These are phyloP conservation scores for Ceratobasidium theobromae DNA, from an alignment of 1,284 basidiomycete genomes.

Conservation along the genomic window DNA sequence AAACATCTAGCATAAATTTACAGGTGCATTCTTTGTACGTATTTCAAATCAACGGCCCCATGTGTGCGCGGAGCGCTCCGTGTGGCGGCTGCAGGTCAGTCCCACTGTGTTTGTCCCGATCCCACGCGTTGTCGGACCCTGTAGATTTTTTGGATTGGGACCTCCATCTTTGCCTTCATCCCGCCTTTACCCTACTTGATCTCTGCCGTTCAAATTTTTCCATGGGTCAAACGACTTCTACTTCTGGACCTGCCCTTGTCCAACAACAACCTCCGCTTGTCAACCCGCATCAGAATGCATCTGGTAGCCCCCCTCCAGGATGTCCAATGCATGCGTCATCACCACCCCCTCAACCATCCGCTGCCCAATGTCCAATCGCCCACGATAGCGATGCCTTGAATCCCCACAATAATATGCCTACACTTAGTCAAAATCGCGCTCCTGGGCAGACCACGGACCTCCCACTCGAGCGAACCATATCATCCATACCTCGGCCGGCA, in stretches of 20 bases:
- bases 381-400: slow-evolving; percentile 56
- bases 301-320: slow-evolving; percentile 31
- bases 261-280: background rate
- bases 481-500: slow-evolving; percentile 81
- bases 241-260: background rate
- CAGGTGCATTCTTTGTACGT: no score
- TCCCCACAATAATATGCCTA: slow-evolving; percentile 85
- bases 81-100: no score
- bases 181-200: background rate
- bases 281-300: slow-evolving; percentile 7
- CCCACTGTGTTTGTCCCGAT: no score
- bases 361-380: slow-evolving; percentile 51
- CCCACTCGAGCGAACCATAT: slow-evolving; percentile 73
- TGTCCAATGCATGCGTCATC: slow-evolving; percentile 33
- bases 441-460: slow-evolving; percentile 61
- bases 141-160: slow-evolving; percentile 1
- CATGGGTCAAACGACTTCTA: slow-evolving; percentile 26
- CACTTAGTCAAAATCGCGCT: slow-evolving; percentile 66
- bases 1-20: no score
- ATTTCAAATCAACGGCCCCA: no score
- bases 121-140: background rate
- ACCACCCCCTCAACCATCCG: slow-evolving; percentile 8
- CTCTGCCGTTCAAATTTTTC: background rate
- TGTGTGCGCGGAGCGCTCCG: no score
- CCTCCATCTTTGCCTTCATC: no score